Base-by-base conservation (phyloP, 805 yeast genomes). In the Wickerhamomyces subpelliculosus region DNA sequence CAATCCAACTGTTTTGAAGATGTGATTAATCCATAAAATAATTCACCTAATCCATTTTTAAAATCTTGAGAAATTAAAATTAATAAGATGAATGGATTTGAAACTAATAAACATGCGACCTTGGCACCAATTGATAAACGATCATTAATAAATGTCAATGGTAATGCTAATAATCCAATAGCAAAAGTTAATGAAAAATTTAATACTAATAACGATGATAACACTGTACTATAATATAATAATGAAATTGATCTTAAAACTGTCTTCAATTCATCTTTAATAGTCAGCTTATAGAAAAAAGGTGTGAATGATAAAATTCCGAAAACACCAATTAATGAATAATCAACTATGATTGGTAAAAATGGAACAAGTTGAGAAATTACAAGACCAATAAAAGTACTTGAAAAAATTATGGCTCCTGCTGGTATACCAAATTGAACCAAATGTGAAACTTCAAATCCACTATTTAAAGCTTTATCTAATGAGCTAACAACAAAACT, bases 121-220 rank as follows among this genome's bases (percentile, higher is more conserved):
- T 71, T 65, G 23, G 59, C 46, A 5, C 11, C 36, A 1, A 29
- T 24, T 10, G 10, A 13, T 4, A n/a, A 11, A 3, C 31, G 27
- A 19, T 48, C 48, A 20, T 36, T 39, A 4, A 84, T 62, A 47
- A 81, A 74, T 0, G 84, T 79, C 55, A 90, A 63, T 9, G 97
- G 95, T n/a, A 78, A 62, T 2, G 84, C 75, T n/a, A 75, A 54
- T 1, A 86, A 37, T 0, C 95, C 90, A 40, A 89, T 65, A 5
- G 70, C 52, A 36, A 85, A 69, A 0, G 96, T 85, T 43, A 93
- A 67, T 2, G 97, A 71, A 56, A 89, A 93, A 61, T 93, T 88
- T 19, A 90, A 70, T 44, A 88, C 87, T 37, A 90, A 64, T 30
- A 88, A 62, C 0, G 94, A 76, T 8, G 86, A 75, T 30, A 88